Base-by-base conservation (phyloP, 805 yeast genomes). In the Kluyveromyces wickerhamii region DNA sequence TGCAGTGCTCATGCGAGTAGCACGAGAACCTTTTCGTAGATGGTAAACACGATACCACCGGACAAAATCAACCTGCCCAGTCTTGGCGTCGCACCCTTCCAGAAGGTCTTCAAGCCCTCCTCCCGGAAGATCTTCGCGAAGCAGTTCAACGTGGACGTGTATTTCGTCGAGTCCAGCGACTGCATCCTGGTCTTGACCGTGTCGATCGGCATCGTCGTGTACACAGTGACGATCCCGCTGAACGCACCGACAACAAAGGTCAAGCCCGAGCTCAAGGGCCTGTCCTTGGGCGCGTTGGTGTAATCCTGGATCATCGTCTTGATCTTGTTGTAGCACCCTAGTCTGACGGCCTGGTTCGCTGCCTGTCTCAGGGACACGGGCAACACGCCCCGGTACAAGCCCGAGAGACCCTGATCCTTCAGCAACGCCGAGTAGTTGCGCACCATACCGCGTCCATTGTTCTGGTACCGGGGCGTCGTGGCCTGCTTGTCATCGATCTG, bases 1-100 rank as follows among this genome's bases (percentile, higher is more conserved):
- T n/a, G n/a, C n/a, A n/a, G n/a, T n/a, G n/a, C n/a, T 36, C 38
- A 50, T 21, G 49, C 50, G 34, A 64, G 40, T 9, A 62, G 46
- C 3, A 51, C 72, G 58, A 89, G 67, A 65, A 89, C 80, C 62
- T 87, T 84, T 58, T 89, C 98, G 59, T 89, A 89, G 37, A 92
- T 84, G 14, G 97, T 92, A 63, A 89, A 89, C 19, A 92, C 96
- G 46, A 89, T 89, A 50, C 98, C 98, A 41, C 98, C 98, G 62
- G 95, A 82, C 53, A 89, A 69, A 22, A 88, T 76, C 54, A 89
- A 70, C 49, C 98, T 74, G 5, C 97, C 97, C 41, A 89, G 66
- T 54, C 98, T 72, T 29, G 98, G 97, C 2, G 97, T 92, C 22
- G 97, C 95, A 42, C 98, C 98, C 62, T 85, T 85, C 98, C 98